These are phyloP conservation scores for Fusarium napiforme DNA, from an alignment of 2,329 filamentous ascomycete species.

Conservation along the genomic window DNA sequence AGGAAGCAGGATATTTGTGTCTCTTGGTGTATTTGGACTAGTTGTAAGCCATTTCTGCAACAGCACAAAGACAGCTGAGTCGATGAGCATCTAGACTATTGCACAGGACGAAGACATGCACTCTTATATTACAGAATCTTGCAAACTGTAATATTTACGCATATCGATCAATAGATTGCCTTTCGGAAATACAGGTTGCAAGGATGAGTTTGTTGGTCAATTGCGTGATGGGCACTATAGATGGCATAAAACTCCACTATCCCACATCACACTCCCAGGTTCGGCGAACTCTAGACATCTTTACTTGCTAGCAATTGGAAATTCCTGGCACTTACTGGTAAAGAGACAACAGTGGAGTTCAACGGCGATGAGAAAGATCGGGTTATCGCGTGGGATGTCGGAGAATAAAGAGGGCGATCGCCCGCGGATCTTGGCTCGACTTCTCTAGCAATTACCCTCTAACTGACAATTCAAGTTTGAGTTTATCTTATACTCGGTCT, in stretches of 20 bases:
- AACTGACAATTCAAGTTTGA: background rate
- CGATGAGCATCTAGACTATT: background rate
- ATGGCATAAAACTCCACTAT: slow-evolving; percentile 23
- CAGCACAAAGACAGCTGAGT: background rate
- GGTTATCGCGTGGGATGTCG: background rate
- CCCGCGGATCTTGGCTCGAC: background rate
- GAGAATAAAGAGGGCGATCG: background rate
- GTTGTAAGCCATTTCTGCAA: background rate
- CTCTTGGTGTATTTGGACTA: background rate
- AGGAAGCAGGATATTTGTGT: background rate
- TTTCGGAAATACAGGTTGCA: background rate
- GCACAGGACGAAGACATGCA: background rate
- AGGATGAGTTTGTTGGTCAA: slow-evolving; percentile 12
- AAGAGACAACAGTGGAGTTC: background rate
- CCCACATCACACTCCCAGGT: background rate
- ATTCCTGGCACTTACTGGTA: background rate
- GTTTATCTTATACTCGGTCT: background rate
- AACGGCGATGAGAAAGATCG: background rate
- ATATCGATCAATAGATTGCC: background rate
- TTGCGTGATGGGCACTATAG: slow-evolving; percentile 20
- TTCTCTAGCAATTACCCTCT: too few relatives aligned
- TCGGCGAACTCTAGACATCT: background rate
- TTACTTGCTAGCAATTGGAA: background rate
- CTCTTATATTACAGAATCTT: background rate
- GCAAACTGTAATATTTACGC: background rate